Base-by-base conservation (phyloP, 2,329 filamentous ascomycete genomes). In the Remersonia thermophila region DNA sequence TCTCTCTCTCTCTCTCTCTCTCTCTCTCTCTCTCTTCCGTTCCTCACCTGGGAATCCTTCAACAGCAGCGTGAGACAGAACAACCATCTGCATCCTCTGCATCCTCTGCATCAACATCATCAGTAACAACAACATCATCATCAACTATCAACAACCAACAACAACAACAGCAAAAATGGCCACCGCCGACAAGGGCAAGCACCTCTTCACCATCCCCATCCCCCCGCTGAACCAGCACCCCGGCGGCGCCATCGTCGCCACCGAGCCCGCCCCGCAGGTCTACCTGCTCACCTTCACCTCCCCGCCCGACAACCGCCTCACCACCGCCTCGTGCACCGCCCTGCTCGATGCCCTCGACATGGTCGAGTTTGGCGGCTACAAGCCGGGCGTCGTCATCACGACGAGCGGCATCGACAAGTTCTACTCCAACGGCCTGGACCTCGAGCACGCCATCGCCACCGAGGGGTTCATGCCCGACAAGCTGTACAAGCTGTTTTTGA, bases 361-460 rank as follows among this genome's bases (percentile, higher is more conserved):
- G 15, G 61, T 91, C 50, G 79, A 86, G 56, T 70, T 76, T 40
- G 67, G 67, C 36, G 49, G 54, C 32, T 67, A 80, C 49, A 65
- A 71, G 0, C 69, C 71, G n/a, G 83, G 83, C 35, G 82, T 87
- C 5, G 66, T 91, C 11, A 63, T 87, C 40, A 89, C 83, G 4
- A 89, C 83, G 0, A 82, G 77, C 29, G 72, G 68, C 32, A 80
- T 87, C 40, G 55, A 64, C 35, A 91, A 91, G 53, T 89, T 89
- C 65, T 91, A 81, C 62, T 79, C 71, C 55, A 89, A 89, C 59
- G 83, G 83, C 0, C 68, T 91, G n/a, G 81, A 91, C 55, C 69
- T 87, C 11, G 66, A 74, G 27, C 71, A 82, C 52, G 79, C 76
- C n/a, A 51, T 59, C 20, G 73, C 25, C 6, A 45, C 71, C 1